A percentile compares a stretch with the other conserved stretches of the same genome.
phyloP scores from a whole-genome alignment of 129 eudicot genomes.

The Arctium lappa region DNA sequence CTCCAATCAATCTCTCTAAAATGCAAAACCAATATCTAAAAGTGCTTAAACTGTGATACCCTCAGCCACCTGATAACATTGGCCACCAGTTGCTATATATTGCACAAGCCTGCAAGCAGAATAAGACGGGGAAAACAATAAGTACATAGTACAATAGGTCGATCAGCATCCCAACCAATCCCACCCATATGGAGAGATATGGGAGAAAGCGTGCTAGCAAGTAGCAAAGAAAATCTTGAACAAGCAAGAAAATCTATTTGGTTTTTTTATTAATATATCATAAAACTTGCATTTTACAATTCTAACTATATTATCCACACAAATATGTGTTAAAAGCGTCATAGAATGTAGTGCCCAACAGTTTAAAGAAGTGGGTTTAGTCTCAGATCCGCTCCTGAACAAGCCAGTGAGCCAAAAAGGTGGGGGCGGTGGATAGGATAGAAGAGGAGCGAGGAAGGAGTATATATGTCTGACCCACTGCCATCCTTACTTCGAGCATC shows the following conservation, averaged over 20 bases:
- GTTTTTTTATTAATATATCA: background rate
- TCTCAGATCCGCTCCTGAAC: too few relatives aligned
- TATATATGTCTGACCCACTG: too few relatives aligned
- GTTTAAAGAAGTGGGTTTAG: background rate
- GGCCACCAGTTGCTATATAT: slow-evolving; percentile 97
- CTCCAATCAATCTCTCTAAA: slow-evolving; percentile 5
- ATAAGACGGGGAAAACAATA: slow-evolving; percentile 2
- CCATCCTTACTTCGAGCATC: too few relatives aligned
- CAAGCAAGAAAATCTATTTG: background rate
- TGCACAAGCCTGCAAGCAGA: slow-evolving; percentile 80
- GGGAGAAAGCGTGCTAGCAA: background rate
- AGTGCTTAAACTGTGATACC: background rate
- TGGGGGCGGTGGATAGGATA: too few relatives aligned
- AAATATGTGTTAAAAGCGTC: background rate
- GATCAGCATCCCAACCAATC: background rate
- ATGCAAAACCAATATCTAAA: background rate
- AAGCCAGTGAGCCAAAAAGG: too few relatives aligned
- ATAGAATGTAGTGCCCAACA: background rate
- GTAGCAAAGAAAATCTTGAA: too few relatives aligned
- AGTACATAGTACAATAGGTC: background rate
- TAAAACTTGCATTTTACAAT: background rate
- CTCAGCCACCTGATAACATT: slow-evolving; percentile 76
- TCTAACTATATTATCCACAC: background rate
- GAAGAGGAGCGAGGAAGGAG: too few relatives aligned
- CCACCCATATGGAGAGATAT: background rate